phyloP scores from a whole-genome alignment of 225 moss, liverwort and hornwort species.

The Asterella californica region DNA sequence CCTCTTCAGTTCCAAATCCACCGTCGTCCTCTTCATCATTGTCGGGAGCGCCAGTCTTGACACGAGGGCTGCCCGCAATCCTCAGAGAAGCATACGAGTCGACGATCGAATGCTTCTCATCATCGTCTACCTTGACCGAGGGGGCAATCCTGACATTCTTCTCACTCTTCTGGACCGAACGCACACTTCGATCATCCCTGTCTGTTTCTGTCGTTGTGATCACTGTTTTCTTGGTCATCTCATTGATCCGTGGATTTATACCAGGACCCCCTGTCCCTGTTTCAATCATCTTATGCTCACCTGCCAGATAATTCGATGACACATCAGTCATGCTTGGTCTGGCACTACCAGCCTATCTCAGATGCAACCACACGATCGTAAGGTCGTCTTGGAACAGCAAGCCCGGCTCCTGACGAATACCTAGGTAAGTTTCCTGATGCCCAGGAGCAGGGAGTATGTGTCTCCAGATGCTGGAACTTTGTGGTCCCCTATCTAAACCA shows the following conservation, averaged over 20 bases:
- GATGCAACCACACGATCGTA: neutral
- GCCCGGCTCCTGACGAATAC: neutral
- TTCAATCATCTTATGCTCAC: constrained; percentile 31
- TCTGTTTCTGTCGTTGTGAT: constrained; percentile 7
- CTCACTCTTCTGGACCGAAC: constrained; percentile 16
- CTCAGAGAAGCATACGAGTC: constrained; percentile 34
- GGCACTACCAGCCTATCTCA: neutral
- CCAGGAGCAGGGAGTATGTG: neutral
- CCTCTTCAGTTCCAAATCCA: constrained; percentile 24
- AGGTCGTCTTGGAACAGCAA: neutral
- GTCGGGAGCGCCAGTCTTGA: constrained; percentile 1
- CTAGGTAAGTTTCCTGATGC: neutral
- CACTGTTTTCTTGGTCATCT: constrained; percentile 16
- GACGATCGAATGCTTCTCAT: constrained; percentile 1
- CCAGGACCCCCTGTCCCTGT: constrained; percentile 23
- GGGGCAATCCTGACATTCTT: constrained; percentile 12
- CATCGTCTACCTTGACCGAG: constrained; percentile 20
- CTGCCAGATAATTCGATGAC: constrained; percentile 8
- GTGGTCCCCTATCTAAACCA: constrained; percentile 3
- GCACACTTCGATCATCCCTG: constrained; percentile 15
- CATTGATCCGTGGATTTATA: constrained; percentile 19
- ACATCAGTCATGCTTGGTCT: constrained; percentile 23
- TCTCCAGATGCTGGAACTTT: neutral
- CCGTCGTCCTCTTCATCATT: constrained; percentile 17
- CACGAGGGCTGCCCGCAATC: constrained; percentile 30